phyloP scores from a whole-genome alignment of 2,329 filamentous ascomycete species.

The Verticillium isaacii region DNA sequence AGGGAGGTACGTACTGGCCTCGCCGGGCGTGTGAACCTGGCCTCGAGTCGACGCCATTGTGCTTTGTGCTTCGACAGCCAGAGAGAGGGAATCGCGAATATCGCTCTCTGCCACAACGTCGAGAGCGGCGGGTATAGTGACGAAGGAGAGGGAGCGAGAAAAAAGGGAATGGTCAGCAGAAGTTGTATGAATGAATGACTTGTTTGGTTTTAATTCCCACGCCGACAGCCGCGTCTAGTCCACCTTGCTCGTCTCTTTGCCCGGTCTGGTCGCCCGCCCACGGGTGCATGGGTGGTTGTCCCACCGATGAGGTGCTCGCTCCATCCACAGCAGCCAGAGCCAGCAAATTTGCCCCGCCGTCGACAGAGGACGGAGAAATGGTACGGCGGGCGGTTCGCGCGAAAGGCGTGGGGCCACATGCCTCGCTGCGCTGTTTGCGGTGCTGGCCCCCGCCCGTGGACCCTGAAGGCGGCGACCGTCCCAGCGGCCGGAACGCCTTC shows the following conservation, averaged over 20 bases:
- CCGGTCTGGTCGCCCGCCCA: no score
- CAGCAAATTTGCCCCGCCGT: slow-evolving; percentile 1
- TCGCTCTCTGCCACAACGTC: no score
- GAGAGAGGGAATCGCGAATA: not conserved
- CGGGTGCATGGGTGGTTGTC: not conserved
- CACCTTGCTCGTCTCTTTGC: not conserved
- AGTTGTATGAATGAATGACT: not conserved
- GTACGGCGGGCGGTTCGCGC: not conserved
- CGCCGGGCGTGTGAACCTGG: slow-evolving; percentile 54
- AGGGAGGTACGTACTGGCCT: slow-evolving; percentile 50
- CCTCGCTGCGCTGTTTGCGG: not conserved
- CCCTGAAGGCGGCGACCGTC: not conserved
- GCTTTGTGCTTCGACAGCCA: not conserved
- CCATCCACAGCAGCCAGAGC: not conserved
- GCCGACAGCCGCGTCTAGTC: not conserved
- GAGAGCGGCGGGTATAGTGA: not conserved
- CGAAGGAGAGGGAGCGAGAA: not conserved
- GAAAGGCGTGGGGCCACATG: not conserved
- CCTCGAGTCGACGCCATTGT: slow-evolving; percentile 16
- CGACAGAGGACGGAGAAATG: not conserved
- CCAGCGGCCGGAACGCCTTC: not conserved
- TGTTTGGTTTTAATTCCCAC: slow-evolving; percentile 1
- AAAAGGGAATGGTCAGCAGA: not conserved
- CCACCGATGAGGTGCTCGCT: slow-evolving; percentile 3
- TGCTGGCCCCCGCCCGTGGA: not conserved